Evolutionary conservation across 2,329 filamentous ascomycete species (phyloP).

Genomic region (Arthrobotrys musiformis): DNA sequence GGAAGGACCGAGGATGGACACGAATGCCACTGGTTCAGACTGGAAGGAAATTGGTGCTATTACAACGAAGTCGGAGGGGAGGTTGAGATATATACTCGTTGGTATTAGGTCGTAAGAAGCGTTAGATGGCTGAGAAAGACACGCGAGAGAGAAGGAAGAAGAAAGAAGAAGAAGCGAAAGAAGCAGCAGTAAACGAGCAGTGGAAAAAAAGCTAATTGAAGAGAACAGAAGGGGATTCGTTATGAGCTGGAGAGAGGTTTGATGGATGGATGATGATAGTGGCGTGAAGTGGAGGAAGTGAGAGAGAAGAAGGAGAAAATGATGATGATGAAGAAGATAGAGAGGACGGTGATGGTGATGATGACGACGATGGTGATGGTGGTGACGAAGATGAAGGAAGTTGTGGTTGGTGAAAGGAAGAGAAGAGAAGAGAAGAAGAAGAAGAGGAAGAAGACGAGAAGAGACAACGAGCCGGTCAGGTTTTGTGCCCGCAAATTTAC

Average conservation of each 20-base stretch:
- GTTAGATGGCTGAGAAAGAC: slow-evolving; percentile 23
- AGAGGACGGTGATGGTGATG: not conserved
- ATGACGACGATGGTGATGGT: not conserved
- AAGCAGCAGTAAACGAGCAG: slow-evolving; percentile 15
- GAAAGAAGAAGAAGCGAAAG: slow-evolving; percentile 1
- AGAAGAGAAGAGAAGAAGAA: not conserved
- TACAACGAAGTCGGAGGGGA: slow-evolving; percentile 8
- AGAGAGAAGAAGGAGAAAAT: not conserved
- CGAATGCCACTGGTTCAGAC: not conserved
- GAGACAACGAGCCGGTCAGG: not conserved
- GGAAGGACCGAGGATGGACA: slow-evolving; percentile 8
- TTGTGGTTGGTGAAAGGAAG: not conserved
- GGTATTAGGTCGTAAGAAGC: slow-evolving; percentile 58
- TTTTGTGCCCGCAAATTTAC: slow-evolving; percentile 48
- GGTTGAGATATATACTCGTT: slow-evolving; percentile 9
- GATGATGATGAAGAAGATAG: slow-evolving; percentile 6
- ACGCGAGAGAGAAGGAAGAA: slow-evolving; percentile 22
- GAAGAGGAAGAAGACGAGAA: not conserved
- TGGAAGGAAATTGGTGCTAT: not conserved
- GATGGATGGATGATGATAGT: slow-evolving; percentile 6
- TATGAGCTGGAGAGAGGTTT: slow-evolving; percentile 9
- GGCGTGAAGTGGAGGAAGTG: not conserved
- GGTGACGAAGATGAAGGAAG: not conserved
- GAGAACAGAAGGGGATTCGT: slow-evolving; percentile 40
- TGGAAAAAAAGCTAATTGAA: not conserved